Conservation (phyloP, 768 basidiomycete genomes). For the Boletus rufocinnamomeus region DNA sequence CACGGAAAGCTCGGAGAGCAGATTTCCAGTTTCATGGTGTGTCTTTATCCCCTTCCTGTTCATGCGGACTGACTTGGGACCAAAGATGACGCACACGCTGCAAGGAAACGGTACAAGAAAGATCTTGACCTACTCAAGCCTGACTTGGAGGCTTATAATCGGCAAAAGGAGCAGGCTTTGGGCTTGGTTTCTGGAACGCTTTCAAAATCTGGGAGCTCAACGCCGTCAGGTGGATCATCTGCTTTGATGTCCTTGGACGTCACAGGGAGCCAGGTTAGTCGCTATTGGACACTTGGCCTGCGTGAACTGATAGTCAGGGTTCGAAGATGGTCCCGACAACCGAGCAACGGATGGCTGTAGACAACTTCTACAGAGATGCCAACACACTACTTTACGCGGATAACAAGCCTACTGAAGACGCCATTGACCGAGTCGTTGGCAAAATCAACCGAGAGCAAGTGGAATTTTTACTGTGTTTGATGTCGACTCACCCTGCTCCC, state of each 20-base stretch:
- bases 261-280: conserved; percentile 42
- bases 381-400: conserved; percentile 94
- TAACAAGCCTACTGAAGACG: conserved; percentile 93
- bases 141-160: conserved; percentile 83
- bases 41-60: conserved; percentile 23
- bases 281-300: conserved; percentile 8
- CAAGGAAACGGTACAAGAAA: conserved; percentile 88
- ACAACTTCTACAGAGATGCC: conserved; percentile 89
- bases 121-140: conserved; percentile 88
- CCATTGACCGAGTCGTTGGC: conserved; percentile 86
- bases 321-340: conserved; percentile 52
- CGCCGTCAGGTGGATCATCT: conserved; percentile 34
- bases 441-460: conserved; percentile 95
- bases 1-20: conserved; percentile 77
- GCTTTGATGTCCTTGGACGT: conserved; percentile 55
- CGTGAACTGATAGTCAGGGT: conserved; percentile 13
- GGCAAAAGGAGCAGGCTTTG: conserved; percentile 84
- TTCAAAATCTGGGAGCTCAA: conserved; percentile 38
- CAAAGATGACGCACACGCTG: conserved; percentile 87
- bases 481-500: background rate
- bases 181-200: conserved; percentile 74
- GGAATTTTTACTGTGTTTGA: background rate
- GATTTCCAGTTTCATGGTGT: conserved; percentile 92
- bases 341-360: conserved; percentile 68
- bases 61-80: background rate